Evolutionary conservation across 2,329 filamentous ascomycete species (phyloP).

Genomic region (Plenodomus biglobosus): DNA sequence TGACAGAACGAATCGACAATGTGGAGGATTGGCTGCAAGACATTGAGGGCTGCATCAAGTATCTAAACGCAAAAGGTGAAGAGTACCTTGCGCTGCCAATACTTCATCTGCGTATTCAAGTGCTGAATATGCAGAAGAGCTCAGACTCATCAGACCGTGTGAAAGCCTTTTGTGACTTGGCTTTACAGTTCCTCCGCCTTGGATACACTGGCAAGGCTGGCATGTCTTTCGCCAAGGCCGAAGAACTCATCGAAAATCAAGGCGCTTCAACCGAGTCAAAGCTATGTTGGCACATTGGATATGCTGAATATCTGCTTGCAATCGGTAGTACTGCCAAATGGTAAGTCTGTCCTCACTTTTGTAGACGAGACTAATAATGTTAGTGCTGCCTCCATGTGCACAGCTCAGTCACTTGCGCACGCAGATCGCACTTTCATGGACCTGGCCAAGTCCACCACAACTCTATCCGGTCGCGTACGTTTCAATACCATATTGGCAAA

Average conservation of each 20-base stretch:
- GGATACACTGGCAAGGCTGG: conserved; percentile 63
- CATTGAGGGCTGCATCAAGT: conserved; percentile 58
- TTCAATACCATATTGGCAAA: conserved; percentile 59
- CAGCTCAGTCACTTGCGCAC: conserved; percentile 33
- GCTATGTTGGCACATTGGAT: conserved; percentile 66
- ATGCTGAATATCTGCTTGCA: conserved; percentile 72
- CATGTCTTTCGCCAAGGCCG: conserved; percentile 60
- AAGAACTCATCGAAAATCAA: conserved; percentile 50
- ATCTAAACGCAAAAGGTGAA: conserved; percentile 59
- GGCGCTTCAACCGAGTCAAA: conserved; percentile 49
- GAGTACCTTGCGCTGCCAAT: conserved; percentile 53
- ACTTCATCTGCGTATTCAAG: conserved; percentile 53
- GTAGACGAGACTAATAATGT: conserved; percentile 13
- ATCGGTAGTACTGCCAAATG: conserved; percentile 67
- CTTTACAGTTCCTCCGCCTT: conserved; percentile 59
- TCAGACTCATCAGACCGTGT: conserved; percentile 45
- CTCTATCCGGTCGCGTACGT: conserved; percentile 38
- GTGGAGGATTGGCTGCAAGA: conserved; percentile 53
- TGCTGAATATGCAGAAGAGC: conserved; percentile 50
- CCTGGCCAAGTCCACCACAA: conserved; percentile 34
- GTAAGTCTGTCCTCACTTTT: conserved; percentile 19
- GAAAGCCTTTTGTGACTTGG: conserved; percentile 50
- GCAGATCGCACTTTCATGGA: conserved; percentile 32
- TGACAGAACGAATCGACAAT: conserved; percentile 55
- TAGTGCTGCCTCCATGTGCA: conserved; percentile 34